Evolutionary conservation across 305 asterid species (phyloP), one percentile per base, ranked within the genome.

Genomic region (Fraxinus albicans): DNA sequence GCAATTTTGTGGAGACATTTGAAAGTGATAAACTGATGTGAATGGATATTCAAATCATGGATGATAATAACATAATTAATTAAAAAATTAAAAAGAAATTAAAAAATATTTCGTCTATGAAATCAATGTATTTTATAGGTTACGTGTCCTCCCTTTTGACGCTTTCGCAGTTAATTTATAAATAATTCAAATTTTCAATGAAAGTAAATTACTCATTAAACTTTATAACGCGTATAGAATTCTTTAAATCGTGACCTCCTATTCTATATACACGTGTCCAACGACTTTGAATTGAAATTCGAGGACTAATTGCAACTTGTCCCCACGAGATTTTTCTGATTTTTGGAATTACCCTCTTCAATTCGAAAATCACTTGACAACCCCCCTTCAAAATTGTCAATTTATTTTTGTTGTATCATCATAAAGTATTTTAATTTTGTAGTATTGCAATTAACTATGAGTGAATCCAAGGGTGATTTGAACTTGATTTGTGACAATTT

Each of bases 251-350:
- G 21, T 9, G 72, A 63, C 31, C 15, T 21, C 65, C 47, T 69
- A 2, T 19, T 25, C n/a, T 53, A 35, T 63, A 70, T 10, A 27
- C 72, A 76, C 31, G n/a, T 23, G 6, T 73, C 31, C 79, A 40
- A 74, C 25, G 80, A 79, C 80, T 79, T 42, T 74, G 74, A 76
- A 44, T 75, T 75, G 72, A 83, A 78, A 63, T 42, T 75, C 65
- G 60, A 58, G 6, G 75, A 4, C n/a, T 36, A 60, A 21, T 50
- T 40, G 31, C 82, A 67, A 79, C 76, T 33, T 58, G 12, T 36
- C 12, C 23, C 31, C 29, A 38, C 38, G 2, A 65, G 42, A 58
- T 17, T 19, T 58, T 27, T 67, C 2, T 36, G 1, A 36, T 25
- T 65, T 34, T 3, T 36, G n/a, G 2, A 77, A 33, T 77, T 50